Base-by-base conservation (phyloP, 1,284 basidiomycete genomes). In the Melampsora americana region DNA sequence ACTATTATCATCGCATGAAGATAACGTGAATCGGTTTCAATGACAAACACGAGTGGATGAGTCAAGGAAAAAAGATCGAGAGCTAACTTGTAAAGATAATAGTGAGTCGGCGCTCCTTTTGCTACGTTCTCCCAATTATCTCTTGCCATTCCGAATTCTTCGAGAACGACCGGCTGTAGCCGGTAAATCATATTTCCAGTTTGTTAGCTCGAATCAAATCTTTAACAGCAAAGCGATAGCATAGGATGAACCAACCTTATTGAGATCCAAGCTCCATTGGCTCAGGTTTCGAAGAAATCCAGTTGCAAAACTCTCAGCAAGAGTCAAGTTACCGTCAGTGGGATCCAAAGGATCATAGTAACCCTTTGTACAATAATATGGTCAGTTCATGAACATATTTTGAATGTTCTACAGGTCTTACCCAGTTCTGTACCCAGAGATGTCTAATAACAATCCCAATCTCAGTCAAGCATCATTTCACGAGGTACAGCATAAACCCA, bases 81-180 rank as follows among this genome's bases (percentile, higher is more conserved):
- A 35, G 59, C 53, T 20, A 39, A 76, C 73, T 69, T 66, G 35
- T 76, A 76, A n/a, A 76, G 73, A 56, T 76, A 76, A 28, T 61
- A 68, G 7, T 50, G 56, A 12, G 56, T 76, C 11, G 73, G 73
- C 32, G 69, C 73, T 6, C 73, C 73, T 53, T 69, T 68, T 5
- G 35, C 73, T 5, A 76, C 65, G 66, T 80, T 80, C 39, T 77
- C 66, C 80, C 80, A 80, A 59, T 80, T 79, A 67, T 80, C 79
- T 16, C 80, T 66, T 0, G 80, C 78, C 78, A 80, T 79, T 20
- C 80, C 80, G 56, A 80, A 80, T 64, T 80, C 80, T 61, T 80
- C 80, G 20, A 80, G 72, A 32, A 79, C 62, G 5, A 80, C 77
- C 1, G 80, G 80, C 70, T 80, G 77, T 60, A 66, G 46, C 16